These are phyloP conservation scores for Blastobotrys apis DNA, from an alignment of 1,139 yeast species.

Conservation along the genomic window DNA sequence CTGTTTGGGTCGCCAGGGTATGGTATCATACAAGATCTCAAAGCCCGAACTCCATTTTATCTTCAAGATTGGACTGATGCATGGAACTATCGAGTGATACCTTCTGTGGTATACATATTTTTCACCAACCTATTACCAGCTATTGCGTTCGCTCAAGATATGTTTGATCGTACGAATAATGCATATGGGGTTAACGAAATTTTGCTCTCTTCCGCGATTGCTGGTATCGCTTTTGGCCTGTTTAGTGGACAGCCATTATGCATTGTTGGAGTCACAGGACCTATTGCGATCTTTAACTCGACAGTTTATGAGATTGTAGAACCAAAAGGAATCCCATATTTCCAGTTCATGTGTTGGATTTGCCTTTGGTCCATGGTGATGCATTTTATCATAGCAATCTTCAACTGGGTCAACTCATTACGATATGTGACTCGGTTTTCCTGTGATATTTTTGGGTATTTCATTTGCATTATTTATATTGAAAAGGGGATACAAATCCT, in stretches of 20 bases:
- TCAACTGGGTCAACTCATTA: conserved; percentile 65
- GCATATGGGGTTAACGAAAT: conserved; percentile 92
- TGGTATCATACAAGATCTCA: conserved; percentile 57
- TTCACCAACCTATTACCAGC: conserved; percentile 91
- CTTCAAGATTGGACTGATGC: conserved; percentile 78
- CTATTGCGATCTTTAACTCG: conserved; percentile 84
- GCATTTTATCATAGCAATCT: conserved; percentile 68
- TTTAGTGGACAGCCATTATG: conserved; percentile 88
- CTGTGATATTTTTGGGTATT: conserved; percentile 91
- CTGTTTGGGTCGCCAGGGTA: conserved; percentile 41
- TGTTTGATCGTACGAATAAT: conserved; percentile 82
- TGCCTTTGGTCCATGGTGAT: conserved; percentile 86
- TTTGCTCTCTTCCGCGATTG: conserved; percentile 75
- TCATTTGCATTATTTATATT: conserved; percentile 83
- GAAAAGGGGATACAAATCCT: conserved; percentile 87
- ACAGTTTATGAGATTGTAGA: conserved; percentile 79
- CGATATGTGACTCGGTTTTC: conserved; percentile 76
- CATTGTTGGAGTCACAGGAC: conserved; percentile 95
- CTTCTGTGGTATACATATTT: conserved; percentile 75
- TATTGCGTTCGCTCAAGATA: conserved; percentile 92
- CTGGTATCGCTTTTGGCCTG: conserved; percentile 82
- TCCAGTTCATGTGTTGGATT: conserved; percentile 95
- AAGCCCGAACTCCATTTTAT: conserved; percentile 60
- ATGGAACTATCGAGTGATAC: conserved; percentile 80
- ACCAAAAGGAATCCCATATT: conserved; percentile 63